Evolutionary conservation across 768 basidiomycete genomes (phyloP), one percentile per base, ranked within the genome.

Genomic region (Boletus vermiculosoides): DNA sequence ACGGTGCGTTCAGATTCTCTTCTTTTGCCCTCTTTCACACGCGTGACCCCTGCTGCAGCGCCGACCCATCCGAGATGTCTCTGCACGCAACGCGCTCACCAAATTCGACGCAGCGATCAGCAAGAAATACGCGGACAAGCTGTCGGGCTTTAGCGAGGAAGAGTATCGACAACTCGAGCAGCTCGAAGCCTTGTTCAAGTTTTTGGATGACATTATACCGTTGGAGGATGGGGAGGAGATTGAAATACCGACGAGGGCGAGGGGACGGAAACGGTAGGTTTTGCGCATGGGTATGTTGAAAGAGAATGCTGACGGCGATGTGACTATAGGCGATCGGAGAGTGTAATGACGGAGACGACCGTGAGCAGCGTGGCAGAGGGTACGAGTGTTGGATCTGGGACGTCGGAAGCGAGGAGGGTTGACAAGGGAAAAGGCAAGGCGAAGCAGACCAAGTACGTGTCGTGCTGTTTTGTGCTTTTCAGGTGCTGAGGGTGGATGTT

Each of bases 81-180:
- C 80, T 56, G 71, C 87, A 15, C 83, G 81, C 42, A 94, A 87
- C 57, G 86, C 92, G 0, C 77, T 96, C 49, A 74, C 71, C 23
- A 86, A 85, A 59, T 94, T 96, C 66, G 85, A 90, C 33, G 68
- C 78, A 0, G 57, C 75, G 5, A 75, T 97, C 42, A 71, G 74
- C 48, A 94, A 92, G 77, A 86, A 84, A 64, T 93, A 86, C 59
- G 82, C 84, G 37, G 78, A 82, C 52, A 84, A 88, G 62, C 74
- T 94, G 13, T 84, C 85, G 57, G 80, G 80, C 56, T 87, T 92
- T 68, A 83, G 79, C 57, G 88, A 90, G 64, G 86, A 82, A 39
- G 87, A 91, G 42, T 85, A 83, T 56, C 75, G 86, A 56, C 77
- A 86, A 53, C 75, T 91, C 4, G 81, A 85, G 51, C 75, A 82